These are phyloP conservation scores for Leishmania braziliensis DNA, from an alignment of 208 protist genomes.

Conservation along the genomic window DNA sequence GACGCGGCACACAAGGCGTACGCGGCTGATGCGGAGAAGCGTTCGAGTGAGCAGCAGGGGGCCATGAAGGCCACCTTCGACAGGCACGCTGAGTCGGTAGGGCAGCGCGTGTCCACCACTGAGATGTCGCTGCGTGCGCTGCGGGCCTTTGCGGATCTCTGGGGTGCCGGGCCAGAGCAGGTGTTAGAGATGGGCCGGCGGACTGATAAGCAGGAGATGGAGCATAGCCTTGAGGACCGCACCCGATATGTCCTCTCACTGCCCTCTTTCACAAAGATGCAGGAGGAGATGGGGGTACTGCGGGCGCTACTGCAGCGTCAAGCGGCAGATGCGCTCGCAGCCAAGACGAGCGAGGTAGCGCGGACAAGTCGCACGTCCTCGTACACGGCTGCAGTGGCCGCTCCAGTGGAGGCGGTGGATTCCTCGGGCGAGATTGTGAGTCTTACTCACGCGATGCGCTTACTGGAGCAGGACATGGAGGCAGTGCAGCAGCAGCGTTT, in stretches of 20 bases:
- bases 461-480: constrained; percentile 41
- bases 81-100: constrained; percentile 13
- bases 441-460: constrained; percentile 25
- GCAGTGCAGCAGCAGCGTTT: constrained; percentile 36
- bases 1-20: too few relatives aligned
- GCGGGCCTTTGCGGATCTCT: constrained; percentile 62
- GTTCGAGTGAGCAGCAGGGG: constrained; percentile 11
- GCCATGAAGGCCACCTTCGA: constrained; percentile 13
- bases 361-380: constrained; percentile 29
- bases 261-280: constrained; percentile 58
- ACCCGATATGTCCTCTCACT: constrained; percentile 67
- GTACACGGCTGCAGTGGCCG: not conserved
- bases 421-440: constrained; percentile 17
- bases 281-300: constrained; percentile 71
- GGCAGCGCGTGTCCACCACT: constrained; percentile 5
- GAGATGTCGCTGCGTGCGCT: constrained; percentile 23
- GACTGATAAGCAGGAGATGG: constrained; percentile 26
- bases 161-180: constrained; percentile 44
- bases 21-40: too few relatives aligned
- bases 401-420: not conserved
- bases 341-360: constrained; percentile 40
- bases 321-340: constrained; percentile 48
- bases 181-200: constrained; percentile 47
- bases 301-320: constrained; percentile 64
- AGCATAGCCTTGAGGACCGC: constrained; percentile 56